Evolutionary conservation across 2,329 filamentous ascomycete species (phyloP), one percentile per base, ranked within the genome.

Genomic region (Ambrosiella cleistominuta): DNA sequence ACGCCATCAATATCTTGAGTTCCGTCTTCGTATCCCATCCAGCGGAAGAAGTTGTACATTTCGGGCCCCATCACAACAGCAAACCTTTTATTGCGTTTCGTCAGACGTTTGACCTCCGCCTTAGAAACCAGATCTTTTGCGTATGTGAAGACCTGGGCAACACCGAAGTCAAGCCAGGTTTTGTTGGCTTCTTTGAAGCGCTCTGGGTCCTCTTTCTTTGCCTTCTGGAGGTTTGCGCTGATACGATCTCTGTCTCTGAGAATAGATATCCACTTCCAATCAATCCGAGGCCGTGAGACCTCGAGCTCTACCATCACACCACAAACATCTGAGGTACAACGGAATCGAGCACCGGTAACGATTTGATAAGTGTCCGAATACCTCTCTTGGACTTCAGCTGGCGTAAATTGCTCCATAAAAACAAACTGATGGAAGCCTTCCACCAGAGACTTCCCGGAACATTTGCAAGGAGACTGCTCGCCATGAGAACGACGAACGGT

Each of bases 81-180:
- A 57, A 80, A 81, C 12, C 74, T 72, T 64, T 80, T 80, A 63
- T 81, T 81, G 1, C 77, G 68, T 57, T 75, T 75, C 1, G 77
- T 76, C 40, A 81, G 79, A 54, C 68, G 75, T 50, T 74, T 68
- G 0, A 65, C 65, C 7, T 69, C 68, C 1, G 66, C 66, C 1
- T 66, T 65, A 1, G 72, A 69, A 2, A 76, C 68, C 5, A 75
- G 68, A 60, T 81, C 76, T 38, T 71, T 72, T 2, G 80, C 66
- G 54, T 80, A 81, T 6, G 72, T 73, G 58, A 74, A 72, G 2
- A 81, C 66, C 9, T 76, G 77, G 6, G 64, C 56, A 2, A 75
- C 68, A 0, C 73, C 69, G n/a, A 70, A 68, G 1, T 67, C 65
- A 2, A 65, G 66, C 66, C 72, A 74, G 7, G 70, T 66, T 12